Percentiles rank a stretch among this genome's conserved stretches.
Evolutionary conservation across 495 filamentous ascomycete genomes (phyloP).

Genomic region (Penicillium herquei): DNA sequence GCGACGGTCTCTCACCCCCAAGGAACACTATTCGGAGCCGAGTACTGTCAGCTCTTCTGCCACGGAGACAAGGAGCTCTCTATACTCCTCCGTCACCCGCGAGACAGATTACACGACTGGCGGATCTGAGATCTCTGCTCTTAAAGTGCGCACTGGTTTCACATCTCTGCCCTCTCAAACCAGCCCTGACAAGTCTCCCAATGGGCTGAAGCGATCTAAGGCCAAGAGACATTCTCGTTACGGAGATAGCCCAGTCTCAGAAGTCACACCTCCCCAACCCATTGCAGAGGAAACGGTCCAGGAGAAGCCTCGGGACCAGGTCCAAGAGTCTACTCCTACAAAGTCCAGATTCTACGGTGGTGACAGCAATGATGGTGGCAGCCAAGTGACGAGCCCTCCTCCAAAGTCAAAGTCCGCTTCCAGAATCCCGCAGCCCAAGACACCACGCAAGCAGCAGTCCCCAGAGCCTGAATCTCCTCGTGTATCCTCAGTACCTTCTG

Average conservation of each 20-base stretch:
- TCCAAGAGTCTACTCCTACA: slow-evolving; percentile 2
- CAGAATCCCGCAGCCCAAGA: slow-evolving; percentile 28
- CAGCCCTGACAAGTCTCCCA: slow-evolving; percentile 28
- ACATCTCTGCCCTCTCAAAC: slow-evolving; percentile 29
- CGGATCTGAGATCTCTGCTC: slow-evolving; percentile 25
- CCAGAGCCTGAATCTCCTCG: slow-evolving; percentile 37
- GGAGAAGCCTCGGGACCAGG: background rate
- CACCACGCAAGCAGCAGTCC: slow-evolving; percentile 27
- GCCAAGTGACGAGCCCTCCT: slow-evolving; percentile 10
- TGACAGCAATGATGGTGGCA: slow-evolving; percentile 8
- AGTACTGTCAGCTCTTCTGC: slow-evolving; percentile 36
- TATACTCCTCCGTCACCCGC: slow-evolving; percentile 35
- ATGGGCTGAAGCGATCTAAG: slow-evolving; percentile 53
- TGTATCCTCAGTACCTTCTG: slow-evolving; percentile 57
- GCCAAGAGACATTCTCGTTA: slow-evolving; percentile 52
- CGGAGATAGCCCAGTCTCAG: slow-evolving; percentile 36
- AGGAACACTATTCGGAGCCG: slow-evolving; percentile 37
- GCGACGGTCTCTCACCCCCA: slow-evolving; percentile 33
- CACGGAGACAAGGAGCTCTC: slow-evolving; percentile 31
- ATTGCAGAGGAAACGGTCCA: slow-evolving; percentile 10
- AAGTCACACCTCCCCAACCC: slow-evolving; percentile 21
- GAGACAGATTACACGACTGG: slow-evolving; percentile 37
- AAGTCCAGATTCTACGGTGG: slow-evolving; percentile 24
- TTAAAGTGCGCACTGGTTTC: slow-evolving; percentile 19
- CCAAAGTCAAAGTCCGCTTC: slow-evolving; percentile 15